Evolutionary conservation across 23 red algal genomes (phyloP).

Genomic region (Chondrus crispus): DNA sequence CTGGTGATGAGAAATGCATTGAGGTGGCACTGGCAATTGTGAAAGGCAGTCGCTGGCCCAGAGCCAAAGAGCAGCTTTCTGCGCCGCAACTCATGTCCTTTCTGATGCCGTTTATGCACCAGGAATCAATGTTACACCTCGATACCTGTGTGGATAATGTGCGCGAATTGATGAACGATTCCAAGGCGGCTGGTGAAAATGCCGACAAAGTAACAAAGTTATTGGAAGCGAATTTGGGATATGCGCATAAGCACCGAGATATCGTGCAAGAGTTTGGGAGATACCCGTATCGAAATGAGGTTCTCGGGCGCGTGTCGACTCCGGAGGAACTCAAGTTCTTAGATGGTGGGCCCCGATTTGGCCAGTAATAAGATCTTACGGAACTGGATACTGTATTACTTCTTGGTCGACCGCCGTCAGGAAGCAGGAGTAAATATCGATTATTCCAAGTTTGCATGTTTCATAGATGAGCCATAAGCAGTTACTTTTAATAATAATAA

Average conservation of each 20-base stretch:
- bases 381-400: neutral
- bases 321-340: conserved; percentile 51
- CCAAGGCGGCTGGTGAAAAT: conserved; percentile 22
- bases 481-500: no score
- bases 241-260: conserved; percentile 64
- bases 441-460: no score
- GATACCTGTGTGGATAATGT: conserved; percentile 37
- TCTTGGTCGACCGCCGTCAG: no score
- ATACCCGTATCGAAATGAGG: conserved; percentile 72
- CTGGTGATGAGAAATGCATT: conserved; percentile 46
- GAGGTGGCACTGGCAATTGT: conserved; percentile 4
- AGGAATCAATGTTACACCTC: conserved; percentile 54
- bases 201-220: neutral
- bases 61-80: conserved; percentile 39
- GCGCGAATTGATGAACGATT: conserved; percentile 30
- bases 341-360: neutral
- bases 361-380: neutral
- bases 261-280: conserved; percentile 69
- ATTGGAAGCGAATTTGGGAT: conserved; percentile 17
- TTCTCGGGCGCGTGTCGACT: conserved; percentile 52
- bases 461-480: no score
- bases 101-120: conserved; percentile 71
- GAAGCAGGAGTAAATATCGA: no score
- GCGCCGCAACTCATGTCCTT: conserved; percentile 47
- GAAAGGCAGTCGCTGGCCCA: conserved; percentile 19